Conservation (phyloP, 2,329 filamentous ascomycete genomes). For the Penicillium rolfsii region DNA sequence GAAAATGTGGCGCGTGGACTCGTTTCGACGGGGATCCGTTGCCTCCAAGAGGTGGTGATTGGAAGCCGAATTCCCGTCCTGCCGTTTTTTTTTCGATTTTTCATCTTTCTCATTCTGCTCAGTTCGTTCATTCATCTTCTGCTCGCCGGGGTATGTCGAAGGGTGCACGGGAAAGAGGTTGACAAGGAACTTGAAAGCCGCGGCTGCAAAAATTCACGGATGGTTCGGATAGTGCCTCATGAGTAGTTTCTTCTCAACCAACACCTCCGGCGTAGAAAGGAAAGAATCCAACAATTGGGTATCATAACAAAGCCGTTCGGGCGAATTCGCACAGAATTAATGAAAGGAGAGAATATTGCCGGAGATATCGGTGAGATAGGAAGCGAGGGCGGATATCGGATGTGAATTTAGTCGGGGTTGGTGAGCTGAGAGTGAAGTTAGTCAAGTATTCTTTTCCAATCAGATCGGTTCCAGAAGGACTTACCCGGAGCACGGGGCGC, state of each 20-base stretch:
- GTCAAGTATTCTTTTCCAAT: neutral
- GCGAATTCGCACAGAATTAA: conserved; percentile 36
- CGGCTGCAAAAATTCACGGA: neutral
- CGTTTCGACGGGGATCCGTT: conserved; percentile 15
- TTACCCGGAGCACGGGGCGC: conserved; percentile 48
- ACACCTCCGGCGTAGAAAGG: conserved; percentile 25
- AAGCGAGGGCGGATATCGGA: conserved; percentile 17
- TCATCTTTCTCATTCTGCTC: conserved; percentile 1
- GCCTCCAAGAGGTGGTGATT: conserved; percentile 10
- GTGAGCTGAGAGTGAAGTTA: conserved; percentile 35
- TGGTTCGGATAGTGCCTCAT: conserved; percentile 5
- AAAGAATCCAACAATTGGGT: conserved; percentile 40
- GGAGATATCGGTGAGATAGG: conserved; percentile 10
- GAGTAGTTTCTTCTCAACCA: conserved; percentile 7
- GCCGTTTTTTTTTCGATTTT: conserved; percentile 13
- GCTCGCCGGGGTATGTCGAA: conserved; percentile 2
- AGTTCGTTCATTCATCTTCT: neutral
- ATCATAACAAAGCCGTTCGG: conserved; percentile 44
- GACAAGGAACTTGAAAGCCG: neutral
- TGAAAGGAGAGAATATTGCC: conserved; percentile 26
- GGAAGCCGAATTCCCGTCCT: conserved; percentile 2
- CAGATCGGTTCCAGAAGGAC: conserved; percentile 18
- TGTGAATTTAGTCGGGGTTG: conserved; percentile 39
- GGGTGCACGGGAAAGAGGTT: conserved; percentile 4
- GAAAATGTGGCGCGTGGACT: conserved; percentile 17